Evolutionary conservation across 2,329 filamentous ascomycete genomes (phyloP).

Genomic region (Lasiodiplodia hormozganensis): DNA sequence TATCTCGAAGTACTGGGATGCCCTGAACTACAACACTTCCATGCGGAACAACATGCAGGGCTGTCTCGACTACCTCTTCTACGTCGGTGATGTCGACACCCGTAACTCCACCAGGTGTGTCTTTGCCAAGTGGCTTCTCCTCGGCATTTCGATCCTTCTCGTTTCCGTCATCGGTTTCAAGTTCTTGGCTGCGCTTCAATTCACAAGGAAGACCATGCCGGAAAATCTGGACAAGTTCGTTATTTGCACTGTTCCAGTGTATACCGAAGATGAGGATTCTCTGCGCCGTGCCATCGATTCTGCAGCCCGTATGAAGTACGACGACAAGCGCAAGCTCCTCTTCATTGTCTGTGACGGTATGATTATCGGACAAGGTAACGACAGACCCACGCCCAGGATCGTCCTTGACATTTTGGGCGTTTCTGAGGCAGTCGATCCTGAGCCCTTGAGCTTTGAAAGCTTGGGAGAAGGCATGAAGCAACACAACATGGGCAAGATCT

Average conservation of each 20-base stretch:
- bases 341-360: slow-evolving; percentile 96
- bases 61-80: slow-evolving; percentile 94
- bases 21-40: slow-evolving; percentile 64
- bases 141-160: slow-evolving; percentile 82
- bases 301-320: slow-evolving; percentile 91
- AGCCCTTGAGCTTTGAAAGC: slow-evolving; percentile 95
- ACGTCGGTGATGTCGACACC: slow-evolving; percentile 89
- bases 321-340: slow-evolving; percentile 96
- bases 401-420: slow-evolving; percentile 97
- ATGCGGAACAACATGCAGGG: slow-evolving; percentile 73
- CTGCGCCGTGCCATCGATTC: slow-evolving; percentile 97
- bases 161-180: slow-evolving; percentile 90
- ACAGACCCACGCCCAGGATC: slow-evolving; percentile 92
- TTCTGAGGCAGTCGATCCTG: slow-evolving; percentile 89
- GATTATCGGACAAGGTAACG: slow-evolving; percentile 99
- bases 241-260: slow-evolving; percentile 96
- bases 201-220: slow-evolving; percentile 86
- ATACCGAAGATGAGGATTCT: slow-evolving; percentile 98
- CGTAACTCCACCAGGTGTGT: slow-evolving; percentile 83
- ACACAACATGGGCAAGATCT: slow-evolving; percentile 99
- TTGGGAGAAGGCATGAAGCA: slow-evolving; percentile 95
- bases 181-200: slow-evolving; percentile 95
- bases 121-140: slow-evolving; percentile 87
- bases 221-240: slow-evolving; percentile 98
- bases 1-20: slow-evolving; percentile 82